These are phyloP conservation scores for Termitomyces heimii DNA, from an alignment of 768 basidiomycete species.

Conservation along the genomic window DNA sequence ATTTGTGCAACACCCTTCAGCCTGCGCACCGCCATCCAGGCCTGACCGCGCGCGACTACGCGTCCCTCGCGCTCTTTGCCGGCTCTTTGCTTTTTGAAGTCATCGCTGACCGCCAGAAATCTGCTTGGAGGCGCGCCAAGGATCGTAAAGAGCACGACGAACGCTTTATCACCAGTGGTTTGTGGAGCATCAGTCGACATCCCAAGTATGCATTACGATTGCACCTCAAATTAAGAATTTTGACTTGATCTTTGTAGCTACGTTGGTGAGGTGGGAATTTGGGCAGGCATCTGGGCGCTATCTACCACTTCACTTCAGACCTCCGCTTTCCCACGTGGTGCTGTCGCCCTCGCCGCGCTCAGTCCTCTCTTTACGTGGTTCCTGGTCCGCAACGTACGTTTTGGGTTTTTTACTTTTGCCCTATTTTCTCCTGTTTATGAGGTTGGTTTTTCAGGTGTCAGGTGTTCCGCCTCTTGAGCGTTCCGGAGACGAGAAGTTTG, in stretches of 20 bases:
- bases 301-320: background rate
- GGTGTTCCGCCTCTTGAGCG: background rate
- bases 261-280: background rate
- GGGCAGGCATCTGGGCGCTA: background rate
- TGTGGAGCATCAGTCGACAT: conserved; percentile 66
- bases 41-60: background rate
- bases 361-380: background rate
- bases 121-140: conserved; percentile 52
- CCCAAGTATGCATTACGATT: conserved; percentile 53
- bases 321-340: background rate
- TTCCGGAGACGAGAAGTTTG: background rate
- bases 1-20: background rate
- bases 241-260: background rate
- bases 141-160: conserved; percentile 63
- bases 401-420: no score
- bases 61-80: background rate
- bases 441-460: background rate
- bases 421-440: background rate
- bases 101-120: conserved; percentile 61
- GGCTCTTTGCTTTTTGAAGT: conserved; percentile 32
- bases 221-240: background rate
- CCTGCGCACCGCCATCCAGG: background rate
- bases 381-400: background rate
- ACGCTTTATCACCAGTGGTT: conserved; percentile 59
- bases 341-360: background rate